These are phyloP conservation scores for Xylariaceae sp. DNA, from an alignment of 2,329 filamentous ascomycete species.

Conservation along the genomic window DNA sequence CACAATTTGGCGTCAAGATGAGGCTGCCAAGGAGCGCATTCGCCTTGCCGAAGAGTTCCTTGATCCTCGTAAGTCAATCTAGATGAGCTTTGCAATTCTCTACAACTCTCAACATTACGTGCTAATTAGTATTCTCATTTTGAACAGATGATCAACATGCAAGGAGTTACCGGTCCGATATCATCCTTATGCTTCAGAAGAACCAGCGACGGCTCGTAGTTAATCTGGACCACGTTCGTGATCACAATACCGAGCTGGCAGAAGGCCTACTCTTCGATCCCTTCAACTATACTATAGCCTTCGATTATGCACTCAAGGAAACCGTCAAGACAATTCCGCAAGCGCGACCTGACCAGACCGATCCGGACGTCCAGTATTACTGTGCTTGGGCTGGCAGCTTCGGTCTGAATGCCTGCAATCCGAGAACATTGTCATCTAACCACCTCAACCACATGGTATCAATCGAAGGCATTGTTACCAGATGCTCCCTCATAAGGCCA, in stretches of 20 bases:
- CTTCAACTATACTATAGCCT: constrained; percentile 87
- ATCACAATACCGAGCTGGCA: constrained; percentile 84
- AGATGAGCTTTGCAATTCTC: constrained; percentile 6
- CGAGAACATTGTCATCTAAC: constrained; percentile 84
- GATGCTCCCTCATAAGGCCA: constrained; percentile 91
- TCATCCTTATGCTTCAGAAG: constrained; percentile 77
- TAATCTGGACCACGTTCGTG: constrained; percentile 87
- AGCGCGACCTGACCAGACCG: constrained; percentile 75
- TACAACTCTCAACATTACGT: neutral
- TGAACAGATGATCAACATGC: constrained; percentile 57
- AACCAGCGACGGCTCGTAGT: constrained; percentile 70
- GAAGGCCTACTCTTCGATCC: constrained; percentile 79
- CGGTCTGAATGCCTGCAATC: constrained; percentile 92
- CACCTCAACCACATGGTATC: constrained; percentile 98
- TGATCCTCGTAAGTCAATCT: constrained; percentile 74
- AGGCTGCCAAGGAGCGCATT: constrained; percentile 82
- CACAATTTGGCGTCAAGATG: constrained; percentile 77
- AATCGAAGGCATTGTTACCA: constrained; percentile 95
- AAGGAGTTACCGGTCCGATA: constrained; percentile 85
- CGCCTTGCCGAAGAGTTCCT: constrained; percentile 90
- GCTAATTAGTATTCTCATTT: neutral
- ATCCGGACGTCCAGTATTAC: constrained; percentile 86
- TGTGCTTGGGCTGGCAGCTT: constrained; percentile 98
- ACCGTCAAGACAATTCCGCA: constrained; percentile 82
- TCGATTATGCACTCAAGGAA: constrained; percentile 88